phyloP scores from a whole-genome alignment of 768 basidiomycete genomes.

The Tylopilus felleus region DNA sequence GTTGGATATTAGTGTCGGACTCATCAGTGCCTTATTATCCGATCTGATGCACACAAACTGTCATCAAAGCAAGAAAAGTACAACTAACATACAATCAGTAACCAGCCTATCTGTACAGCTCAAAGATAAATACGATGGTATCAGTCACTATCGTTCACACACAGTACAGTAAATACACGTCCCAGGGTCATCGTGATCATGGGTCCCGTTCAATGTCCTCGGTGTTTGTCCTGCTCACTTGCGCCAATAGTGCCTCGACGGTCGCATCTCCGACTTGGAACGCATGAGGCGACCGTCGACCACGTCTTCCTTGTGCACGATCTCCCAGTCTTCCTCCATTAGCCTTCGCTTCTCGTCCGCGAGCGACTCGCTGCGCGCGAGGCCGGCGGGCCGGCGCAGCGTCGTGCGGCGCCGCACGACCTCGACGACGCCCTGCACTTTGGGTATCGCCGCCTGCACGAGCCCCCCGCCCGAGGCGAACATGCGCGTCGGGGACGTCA shows the following conservation, averaged over 20 bases:
- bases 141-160: neutral
- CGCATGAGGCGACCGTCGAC: slow-evolving; percentile 10
- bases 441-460: slow-evolving; percentile 36
- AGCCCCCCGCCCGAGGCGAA: slow-evolving; percentile 30
- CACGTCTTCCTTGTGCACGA: slow-evolving; percentile 11
- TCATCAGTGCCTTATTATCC: neutral
- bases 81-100: neutral
- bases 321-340: slow-evolving; percentile 21
- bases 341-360: slow-evolving; percentile 20
- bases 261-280: slow-evolving; percentile 27
- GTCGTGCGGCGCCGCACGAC: slow-evolving; percentile 23
- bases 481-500: slow-evolving; percentile 7
- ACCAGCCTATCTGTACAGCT: slow-evolving; percentile 3
- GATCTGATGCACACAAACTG: neutral
- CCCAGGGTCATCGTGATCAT: neutral
- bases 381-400: neutral
- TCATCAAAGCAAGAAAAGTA: neutral
- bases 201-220: no score
- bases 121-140: slow-evolving; percentile 4
- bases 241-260: slow-evolving; percentile 15
- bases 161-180: neutral
- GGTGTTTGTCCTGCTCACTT: slow-evolving; percentile 6
- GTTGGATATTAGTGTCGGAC: neutral
- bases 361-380: slow-evolving; percentile 13
- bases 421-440: slow-evolving; percentile 39